These are phyloP conservation scores for Citrus trifoliata DNA, from an alignment of 345 rosid genomes.

Conservation along the genomic window DNA sequence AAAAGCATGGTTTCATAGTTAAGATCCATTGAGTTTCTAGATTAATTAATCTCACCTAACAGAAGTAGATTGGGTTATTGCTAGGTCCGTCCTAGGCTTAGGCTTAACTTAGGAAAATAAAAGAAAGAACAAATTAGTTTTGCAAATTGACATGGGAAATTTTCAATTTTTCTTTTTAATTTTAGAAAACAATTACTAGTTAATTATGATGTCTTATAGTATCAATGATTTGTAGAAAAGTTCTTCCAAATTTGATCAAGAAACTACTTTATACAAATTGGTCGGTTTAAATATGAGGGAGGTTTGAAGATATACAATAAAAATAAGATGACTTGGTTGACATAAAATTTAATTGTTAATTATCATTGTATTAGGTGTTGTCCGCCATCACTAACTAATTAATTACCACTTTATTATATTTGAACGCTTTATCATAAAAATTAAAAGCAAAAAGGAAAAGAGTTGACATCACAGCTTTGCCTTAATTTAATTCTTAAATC, in stretches of 20 bases:
- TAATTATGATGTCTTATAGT: too few relatives aligned
- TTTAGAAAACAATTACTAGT: not conserved
- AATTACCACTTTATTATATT: slow-evolving; percentile 8
- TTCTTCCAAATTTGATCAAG: not conserved
- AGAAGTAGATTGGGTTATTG: too few relatives aligned
- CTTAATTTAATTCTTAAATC: not conserved
- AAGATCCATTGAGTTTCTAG: too few relatives aligned
- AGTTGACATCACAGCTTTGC: not conserved
- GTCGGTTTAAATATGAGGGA: not conserved
- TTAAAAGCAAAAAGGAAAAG: not conserved
- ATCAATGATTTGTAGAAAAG: not conserved
- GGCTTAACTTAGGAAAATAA: too few relatives aligned
- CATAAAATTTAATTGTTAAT: not conserved
- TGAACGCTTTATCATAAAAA: not conserved
- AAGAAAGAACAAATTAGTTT: not conserved
- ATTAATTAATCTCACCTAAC: too few relatives aligned
- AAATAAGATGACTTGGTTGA: not conserved
- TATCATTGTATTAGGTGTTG: slow-evolving; percentile 5
- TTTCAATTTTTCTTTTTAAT: not conserved
- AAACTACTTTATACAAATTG: not conserved
- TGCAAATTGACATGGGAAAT: not conserved
- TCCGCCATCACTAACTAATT: not conserved
- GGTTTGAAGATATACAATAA: not conserved
- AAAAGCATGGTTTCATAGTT: too few relatives aligned
- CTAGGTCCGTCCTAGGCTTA: too few relatives aligned